Conservation (phyloP, 148 eudicot species). For the Fagopyrum homotropicum region DNA sequence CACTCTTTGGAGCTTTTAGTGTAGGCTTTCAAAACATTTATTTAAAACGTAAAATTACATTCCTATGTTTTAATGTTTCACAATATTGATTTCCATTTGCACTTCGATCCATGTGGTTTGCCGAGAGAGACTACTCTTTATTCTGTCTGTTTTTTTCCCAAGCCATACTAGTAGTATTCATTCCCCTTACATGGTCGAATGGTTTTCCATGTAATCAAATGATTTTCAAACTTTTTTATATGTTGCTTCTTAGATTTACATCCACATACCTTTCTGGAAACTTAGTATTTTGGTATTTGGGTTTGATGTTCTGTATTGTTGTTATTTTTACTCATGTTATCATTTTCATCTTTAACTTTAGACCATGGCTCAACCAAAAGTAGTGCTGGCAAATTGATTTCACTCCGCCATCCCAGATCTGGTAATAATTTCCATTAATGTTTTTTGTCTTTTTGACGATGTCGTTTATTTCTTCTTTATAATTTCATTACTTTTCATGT, state of each 20-base stretch:
- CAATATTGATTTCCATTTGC: not conserved
- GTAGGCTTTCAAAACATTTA: not conserved
- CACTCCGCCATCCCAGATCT: conserved; percentile 83
- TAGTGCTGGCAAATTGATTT: conserved; percentile 43
- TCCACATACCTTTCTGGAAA: not conserved
- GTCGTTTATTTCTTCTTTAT: too few species aligned
- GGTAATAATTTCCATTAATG: conserved; percentile 31
- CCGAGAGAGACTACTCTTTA: not conserved
- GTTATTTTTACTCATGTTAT: not conserved
- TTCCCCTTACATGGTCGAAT: too few species aligned
- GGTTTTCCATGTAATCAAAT: too few species aligned
- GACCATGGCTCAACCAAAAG: conserved; percentile 31
- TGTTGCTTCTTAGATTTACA: not conserved
- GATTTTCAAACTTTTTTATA: too few species aligned
- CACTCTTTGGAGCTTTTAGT: not conserved
- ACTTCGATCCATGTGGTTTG: not conserved
- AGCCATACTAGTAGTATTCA: not conserved
- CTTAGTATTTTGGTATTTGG: not conserved
- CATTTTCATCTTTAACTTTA: conserved; percentile 19
- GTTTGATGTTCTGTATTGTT: not conserved
- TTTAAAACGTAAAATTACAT: not conserved
- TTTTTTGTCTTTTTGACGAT: not conserved
- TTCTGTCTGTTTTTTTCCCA: not conserved
- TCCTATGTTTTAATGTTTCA: not conserved
- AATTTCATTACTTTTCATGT: not conserved